phyloP scores from a whole-genome alignment of 768 basidiomycete species.

The Serendipita vermifera region DNA sequence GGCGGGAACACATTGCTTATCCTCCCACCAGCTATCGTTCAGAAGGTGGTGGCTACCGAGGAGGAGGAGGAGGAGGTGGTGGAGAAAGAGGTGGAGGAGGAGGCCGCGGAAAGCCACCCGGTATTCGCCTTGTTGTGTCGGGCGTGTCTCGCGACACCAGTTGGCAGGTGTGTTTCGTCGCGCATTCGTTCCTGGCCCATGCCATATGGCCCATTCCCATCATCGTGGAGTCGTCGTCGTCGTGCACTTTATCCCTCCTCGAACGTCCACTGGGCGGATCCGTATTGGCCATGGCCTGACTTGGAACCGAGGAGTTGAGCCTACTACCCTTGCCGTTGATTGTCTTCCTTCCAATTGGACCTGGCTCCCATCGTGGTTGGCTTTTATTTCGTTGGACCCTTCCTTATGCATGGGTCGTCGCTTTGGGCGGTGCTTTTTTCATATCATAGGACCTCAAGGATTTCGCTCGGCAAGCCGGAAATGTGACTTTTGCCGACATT shows the following conservation, averaged over 20 bases:
- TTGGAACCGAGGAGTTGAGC: too few species aligned
- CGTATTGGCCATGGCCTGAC: too few species aligned
- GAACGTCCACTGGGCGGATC: too few species aligned
- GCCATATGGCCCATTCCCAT: too few species aligned
- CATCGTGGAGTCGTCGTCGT: too few species aligned
- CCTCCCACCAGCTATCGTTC: conserved; percentile 18
- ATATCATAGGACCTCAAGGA: conserved; percentile 81
- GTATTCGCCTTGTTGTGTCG: conserved; percentile 71
- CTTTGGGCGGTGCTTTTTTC: conserved; percentile 8
- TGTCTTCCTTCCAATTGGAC: too few species aligned
- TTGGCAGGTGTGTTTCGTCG: conserved; percentile 76
- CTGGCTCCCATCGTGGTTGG: neutral
- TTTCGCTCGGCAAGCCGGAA: conserved; percentile 87
- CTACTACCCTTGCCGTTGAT: too few species aligned
- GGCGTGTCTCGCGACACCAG: conserved; percentile 90
- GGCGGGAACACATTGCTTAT: neutral
- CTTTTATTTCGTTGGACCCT: conserved; percentile 7
- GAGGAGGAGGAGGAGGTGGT: neutral
- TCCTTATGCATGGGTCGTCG: conserved; percentile 4
- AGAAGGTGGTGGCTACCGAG: conserved; percentile 13
- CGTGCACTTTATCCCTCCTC: too few species aligned
- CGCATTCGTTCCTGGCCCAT: conserved; percentile 10
- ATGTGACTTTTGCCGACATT: conserved; percentile 88
- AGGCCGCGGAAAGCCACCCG: conserved; percentile 37
- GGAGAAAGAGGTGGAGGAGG: neutral